phyloP scores from a whole-genome alignment of 2,329 filamentous ascomycete species.

The Cordyceps cicadae region DNA sequence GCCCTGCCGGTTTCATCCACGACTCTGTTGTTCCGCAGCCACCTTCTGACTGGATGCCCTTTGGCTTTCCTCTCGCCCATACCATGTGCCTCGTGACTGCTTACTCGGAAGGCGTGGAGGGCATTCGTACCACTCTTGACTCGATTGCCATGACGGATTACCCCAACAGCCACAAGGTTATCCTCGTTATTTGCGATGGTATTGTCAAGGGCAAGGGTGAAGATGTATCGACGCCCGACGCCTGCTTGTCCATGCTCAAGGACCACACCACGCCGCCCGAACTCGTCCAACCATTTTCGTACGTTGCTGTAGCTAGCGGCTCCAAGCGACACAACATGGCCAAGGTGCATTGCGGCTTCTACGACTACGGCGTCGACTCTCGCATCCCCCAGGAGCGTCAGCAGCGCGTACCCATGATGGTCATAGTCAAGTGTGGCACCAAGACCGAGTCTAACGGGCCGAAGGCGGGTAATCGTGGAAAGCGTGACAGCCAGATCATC shows the following conservation, averaged over 20 bases:
- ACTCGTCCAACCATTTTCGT: conserved; percentile 84
- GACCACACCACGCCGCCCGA: conserved; percentile 73
- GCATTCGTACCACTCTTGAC: conserved; percentile 86
- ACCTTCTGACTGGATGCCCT: conserved; percentile 93
- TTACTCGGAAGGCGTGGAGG: conserved; percentile 91
- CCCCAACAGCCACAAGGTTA: conserved; percentile 96
- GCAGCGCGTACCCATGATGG: conserved; percentile 95
- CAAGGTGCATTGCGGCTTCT: conserved; percentile 96
- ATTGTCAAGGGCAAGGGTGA: conserved; percentile 96
- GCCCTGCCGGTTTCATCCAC: conserved; percentile 91
- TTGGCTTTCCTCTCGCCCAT: conserved; percentile 89
- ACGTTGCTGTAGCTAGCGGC: conserved; percentile 91
- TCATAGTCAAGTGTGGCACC: conserved; percentile 91
- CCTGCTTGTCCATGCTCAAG: conserved; percentile 87
- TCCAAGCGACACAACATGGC: conserved; percentile 99
- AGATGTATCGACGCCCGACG: conserved; percentile 76
- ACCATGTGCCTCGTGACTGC: conserved; percentile 90
- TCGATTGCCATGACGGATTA: conserved; percentile 97
- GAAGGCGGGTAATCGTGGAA: conserved; percentile 95
- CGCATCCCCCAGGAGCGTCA: conserved; percentile 77
- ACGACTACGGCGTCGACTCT: conserved; percentile 83
- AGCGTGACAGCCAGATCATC: conserved; percentile 98
- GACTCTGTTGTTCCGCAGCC: conserved; percentile 93
- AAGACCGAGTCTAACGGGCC: conserved; percentile 69
- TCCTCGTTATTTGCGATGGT: conserved; percentile 93